Base-by-base conservation (phyloP, 2,329 filamentous ascomycete genomes). In the Ambrosiella xylebori region DNA sequence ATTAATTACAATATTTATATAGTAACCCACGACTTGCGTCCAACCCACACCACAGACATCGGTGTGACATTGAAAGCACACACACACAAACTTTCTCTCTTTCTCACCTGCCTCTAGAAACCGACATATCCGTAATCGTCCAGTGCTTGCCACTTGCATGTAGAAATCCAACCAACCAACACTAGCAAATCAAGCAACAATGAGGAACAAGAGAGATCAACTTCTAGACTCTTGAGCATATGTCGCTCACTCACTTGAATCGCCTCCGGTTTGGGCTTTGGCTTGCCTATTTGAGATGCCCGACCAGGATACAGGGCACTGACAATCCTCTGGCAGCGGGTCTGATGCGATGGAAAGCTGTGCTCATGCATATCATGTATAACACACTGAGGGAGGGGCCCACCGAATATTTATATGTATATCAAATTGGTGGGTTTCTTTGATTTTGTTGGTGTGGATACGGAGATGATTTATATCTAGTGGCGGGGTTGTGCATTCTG, bases 271-370 rank as follows among this genome's bases (percentile, higher is more conserved):
- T 51, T 51, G 47, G 47, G 47, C 47, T 51, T 51, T 51, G 47
- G 47, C 27, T 19, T 51, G 27, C 47, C 47, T 51, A 51, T 35
- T 51, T 11, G 3, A 8, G 47, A 51, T 19, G 47, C 27, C 11
- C 7, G 19, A 51, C 47, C 35, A 35, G 47, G 47, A n/a, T 51
- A 11, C 17, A 35, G 17, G 19, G 47, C 27, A 36, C 19, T 51
- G 47, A 19, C 47, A 11, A 51, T 51, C 47, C 47, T 51, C 13
- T 51, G 47, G 47, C 47, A 51, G 47, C 47, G 47, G 47, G 47
- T 15, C 17, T 19, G 11, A 19, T 51, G 11, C 17, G 12, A 51
- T 7, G 27, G 17, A 51, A 19, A 27, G 47, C 13, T 51, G 47
- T 15, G 17, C 19, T 11, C 47, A 51, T 51, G 47, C 47, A 51